These are phyloP conservation scores for Pseudodiploospora longispora DNA, from an alignment of 2,329 filamentous ascomycete genomes.

Conservation along the genomic window DNA sequence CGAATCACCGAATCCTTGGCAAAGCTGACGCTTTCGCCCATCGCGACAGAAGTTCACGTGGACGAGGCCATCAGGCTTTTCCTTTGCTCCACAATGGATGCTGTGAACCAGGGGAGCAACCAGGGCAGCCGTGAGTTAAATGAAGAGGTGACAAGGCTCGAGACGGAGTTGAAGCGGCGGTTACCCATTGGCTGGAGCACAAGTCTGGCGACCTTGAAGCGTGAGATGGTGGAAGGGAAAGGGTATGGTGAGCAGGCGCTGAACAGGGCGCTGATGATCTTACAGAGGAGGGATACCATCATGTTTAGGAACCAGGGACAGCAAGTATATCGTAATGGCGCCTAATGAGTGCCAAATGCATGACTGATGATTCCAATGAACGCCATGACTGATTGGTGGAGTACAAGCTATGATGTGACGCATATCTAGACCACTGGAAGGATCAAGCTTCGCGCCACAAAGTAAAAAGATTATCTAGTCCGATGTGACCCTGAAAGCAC, in stretches of 20 bases:
- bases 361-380: background rate
- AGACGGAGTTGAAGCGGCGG: conserved; percentile 78
- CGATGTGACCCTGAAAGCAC: too few species aligned
- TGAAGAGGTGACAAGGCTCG: conserved; percentile 79
- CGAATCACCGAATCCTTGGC: conserved; percentile 95
- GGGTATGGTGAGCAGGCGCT: conserved; percentile 83
- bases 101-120: conserved; percentile 81
- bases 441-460: too few species aligned
- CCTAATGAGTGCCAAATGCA: conserved; percentile 30
- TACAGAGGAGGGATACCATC: conserved; percentile 82
- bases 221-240: conserved; percentile 87
- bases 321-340: conserved; percentile 66
- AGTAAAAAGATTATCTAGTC: too few species aligned
- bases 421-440: too few species aligned
- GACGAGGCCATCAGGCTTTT: conserved; percentile 97
- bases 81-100: conserved; percentile 95
- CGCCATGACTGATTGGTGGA: too few species aligned
- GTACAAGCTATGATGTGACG: too few species aligned
- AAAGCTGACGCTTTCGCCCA: conserved; percentile 76
- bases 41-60: conserved; percentile 86
- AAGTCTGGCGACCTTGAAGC: conserved; percentile 72
- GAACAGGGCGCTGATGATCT: conserved; percentile 73
- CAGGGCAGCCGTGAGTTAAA: conserved; percentile 82
- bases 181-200: conserved; percentile 95
- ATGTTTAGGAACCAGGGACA: conserved; percentile 70